phyloP scores from a whole-genome alignment of 768 basidiomycete species.

The Pleurotus djamor region DNA sequence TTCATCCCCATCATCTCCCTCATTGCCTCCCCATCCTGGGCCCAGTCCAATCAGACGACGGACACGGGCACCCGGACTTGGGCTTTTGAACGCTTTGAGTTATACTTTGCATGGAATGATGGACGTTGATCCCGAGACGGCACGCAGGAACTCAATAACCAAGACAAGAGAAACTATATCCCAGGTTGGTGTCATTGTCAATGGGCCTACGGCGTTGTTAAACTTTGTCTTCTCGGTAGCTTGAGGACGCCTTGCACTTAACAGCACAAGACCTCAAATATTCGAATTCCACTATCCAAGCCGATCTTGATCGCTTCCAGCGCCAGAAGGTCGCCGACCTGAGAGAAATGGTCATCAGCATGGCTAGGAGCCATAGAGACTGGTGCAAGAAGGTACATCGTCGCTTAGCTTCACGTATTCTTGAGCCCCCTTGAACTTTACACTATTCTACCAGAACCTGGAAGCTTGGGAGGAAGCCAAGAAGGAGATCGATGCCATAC shows the following conservation, averaged over 20 bases:
- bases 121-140: conserved; percentile 97
- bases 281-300: conserved; percentile 94
- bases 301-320: conserved; percentile 97
- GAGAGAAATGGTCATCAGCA: conserved; percentile 88
- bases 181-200: conserved; percentile 54
- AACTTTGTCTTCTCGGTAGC: conserved; percentile 38
- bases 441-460: conserved; percentile 65
- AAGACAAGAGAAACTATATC: conserved; percentile 94
- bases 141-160: conserved; percentile 87
- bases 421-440: conserved; percentile 7
- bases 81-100: conserved; percentile 85
- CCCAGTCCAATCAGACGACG: conserved; percentile 60
- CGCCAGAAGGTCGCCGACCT: conserved; percentile 98
- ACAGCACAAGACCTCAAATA: conserved; percentile 95
- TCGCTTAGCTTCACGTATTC: conserved; percentile 7
- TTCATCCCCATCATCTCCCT: conserved; percentile 34
- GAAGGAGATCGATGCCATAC: conserved; percentile 87
- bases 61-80: conserved; percentile 73
- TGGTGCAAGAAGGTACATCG: conserved; percentile 89
- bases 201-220: neutral
- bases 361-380: conserved; percentile 89
- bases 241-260: conserved; percentile 93
- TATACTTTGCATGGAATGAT: conserved; percentile 98
- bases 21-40: conserved; percentile 78
- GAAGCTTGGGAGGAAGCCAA: conserved; percentile 98